phyloP scores from a whole-genome alignment of 2,329 filamentous ascomycete genomes.

The Erysiphe pulchra region DNA sequence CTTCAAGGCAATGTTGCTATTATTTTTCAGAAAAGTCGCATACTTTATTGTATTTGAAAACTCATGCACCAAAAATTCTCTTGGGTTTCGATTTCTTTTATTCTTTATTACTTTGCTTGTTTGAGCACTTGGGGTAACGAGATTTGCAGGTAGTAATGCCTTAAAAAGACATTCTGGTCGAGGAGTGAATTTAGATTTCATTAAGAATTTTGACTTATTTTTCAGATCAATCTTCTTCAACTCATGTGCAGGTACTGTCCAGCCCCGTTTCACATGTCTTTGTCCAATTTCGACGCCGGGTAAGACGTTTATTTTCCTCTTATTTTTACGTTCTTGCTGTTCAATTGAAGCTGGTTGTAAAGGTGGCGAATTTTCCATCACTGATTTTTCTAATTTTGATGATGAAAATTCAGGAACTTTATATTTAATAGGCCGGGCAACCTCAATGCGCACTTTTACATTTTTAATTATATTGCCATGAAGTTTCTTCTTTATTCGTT shows the following conservation, averaged over 20 bases:
- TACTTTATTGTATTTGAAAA: conserved; percentile 68
- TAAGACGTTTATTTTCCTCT: conserved; percentile 18
- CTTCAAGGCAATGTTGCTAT: conserved; percentile 9
- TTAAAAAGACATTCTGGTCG: conserved; percentile 66
- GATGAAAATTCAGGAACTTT: too few species aligned
- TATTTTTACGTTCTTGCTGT: conserved; percentile 22
- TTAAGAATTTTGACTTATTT: conserved; percentile 26
- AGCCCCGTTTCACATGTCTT: conserved; percentile 16
- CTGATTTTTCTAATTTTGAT: conserved; percentile 23
- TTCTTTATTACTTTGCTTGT: conserved; percentile 18
- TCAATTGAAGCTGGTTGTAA: conserved; percentile 7
- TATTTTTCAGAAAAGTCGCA: conserved; percentile 50
- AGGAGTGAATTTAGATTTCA: conserved; percentile 57
- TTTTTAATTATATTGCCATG: conserved; percentile 71
- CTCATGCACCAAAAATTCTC: conserved; percentile 55
- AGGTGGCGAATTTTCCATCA: conserved; percentile 15
- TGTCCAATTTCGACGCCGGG: conserved; percentile 45
- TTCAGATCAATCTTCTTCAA: conserved; percentile 14
- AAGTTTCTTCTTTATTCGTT: conserved; percentile 77
- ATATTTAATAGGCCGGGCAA: conserved; percentile 25
- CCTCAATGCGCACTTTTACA: conserved; percentile 60
- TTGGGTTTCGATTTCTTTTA: conserved; percentile 33
- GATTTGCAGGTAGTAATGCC: conserved; percentile 42
- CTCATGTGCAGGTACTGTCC: conserved; percentile 20
- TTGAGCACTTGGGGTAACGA: conserved; percentile 15